Evolutionary conservation across 805 yeast species (phyloP).

Genomic region (Tetrapisispora iriomotensis): DNA sequence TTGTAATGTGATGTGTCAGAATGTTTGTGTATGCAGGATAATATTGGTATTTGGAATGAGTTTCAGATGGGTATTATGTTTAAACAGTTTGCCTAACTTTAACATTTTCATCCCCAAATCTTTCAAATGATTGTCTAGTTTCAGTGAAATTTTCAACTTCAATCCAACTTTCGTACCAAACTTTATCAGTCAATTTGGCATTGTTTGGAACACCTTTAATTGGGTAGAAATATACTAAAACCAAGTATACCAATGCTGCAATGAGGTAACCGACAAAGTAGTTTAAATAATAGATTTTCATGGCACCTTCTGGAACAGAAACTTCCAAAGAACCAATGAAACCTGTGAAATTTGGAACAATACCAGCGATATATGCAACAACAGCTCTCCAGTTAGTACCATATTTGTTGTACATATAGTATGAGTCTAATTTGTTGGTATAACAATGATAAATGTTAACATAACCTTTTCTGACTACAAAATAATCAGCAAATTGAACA

Average conservation of each 20-base stretch:
- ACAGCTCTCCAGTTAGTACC: slow-evolving; percentile 84
- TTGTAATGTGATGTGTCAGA: neutral
- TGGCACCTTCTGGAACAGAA: slow-evolving; percentile 74
- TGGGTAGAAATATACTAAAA: slow-evolving; percentile 46
- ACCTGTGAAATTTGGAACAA: slow-evolving; percentile 77
- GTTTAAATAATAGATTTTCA: slow-evolving; percentile 59
- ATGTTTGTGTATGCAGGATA: too few relatives aligned
- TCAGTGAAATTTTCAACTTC: slow-evolving; percentile 56
- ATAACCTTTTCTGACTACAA: slow-evolving; percentile 63
- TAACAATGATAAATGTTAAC: slow-evolving; percentile 57
- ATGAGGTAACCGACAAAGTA: slow-evolving; percentile 67
- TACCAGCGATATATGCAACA: slow-evolving; percentile 70
- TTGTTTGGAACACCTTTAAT: slow-evolving; percentile 36
- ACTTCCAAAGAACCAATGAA: slow-evolving; percentile 75
- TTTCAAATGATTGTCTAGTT: slow-evolving; percentile 16
- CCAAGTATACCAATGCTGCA: slow-evolving; percentile 45
- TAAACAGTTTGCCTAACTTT: slow-evolving; percentile 1
- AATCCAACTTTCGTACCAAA: slow-evolving; percentile 52
- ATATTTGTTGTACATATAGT: slow-evolving; percentile 48
- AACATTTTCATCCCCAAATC: slow-evolving; percentile 5
- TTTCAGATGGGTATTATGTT: neutral
- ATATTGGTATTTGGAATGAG: neutral
- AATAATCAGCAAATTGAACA: slow-evolving; percentile 58
- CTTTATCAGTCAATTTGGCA: slow-evolving; percentile 32
- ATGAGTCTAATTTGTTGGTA: slow-evolving; percentile 33